Evolutionary conservation across 495 filamentous ascomycete genomes (phyloP).

Genomic region (Tirmania nivea): DNA sequence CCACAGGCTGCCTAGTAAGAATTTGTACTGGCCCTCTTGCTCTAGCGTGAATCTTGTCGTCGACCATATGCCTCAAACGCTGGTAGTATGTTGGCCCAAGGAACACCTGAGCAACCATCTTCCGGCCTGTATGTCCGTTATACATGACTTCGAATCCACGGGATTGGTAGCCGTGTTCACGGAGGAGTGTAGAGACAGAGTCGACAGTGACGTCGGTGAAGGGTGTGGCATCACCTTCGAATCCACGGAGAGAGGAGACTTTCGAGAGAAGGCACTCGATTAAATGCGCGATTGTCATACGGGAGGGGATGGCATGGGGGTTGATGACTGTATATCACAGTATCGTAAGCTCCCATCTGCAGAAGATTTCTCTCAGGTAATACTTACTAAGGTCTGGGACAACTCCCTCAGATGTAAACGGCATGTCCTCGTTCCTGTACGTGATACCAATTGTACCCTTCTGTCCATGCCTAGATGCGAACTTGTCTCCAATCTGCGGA

Average conservation of each 20-base stretch:
- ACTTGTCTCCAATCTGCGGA: constrained; percentile 97
- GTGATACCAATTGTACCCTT: constrained; percentile 99
- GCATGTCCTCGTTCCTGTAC: constrained; percentile 95
- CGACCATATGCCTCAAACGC: constrained; percentile 95
- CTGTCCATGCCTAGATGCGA: constrained; percentile 95
- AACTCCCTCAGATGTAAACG: constrained; percentile 79
- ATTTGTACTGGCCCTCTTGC: constrained; percentile 93
- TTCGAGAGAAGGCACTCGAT: constrained; percentile 97
- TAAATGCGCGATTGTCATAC: constrained; percentile 99
- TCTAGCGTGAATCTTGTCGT: constrained; percentile 98
- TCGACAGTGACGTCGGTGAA: constrained; percentile 97
- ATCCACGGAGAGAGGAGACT: constrained; percentile 69
- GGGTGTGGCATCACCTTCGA: constrained; percentile 90
- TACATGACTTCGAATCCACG: constrained; percentile 98
- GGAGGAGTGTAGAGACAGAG: constrained; percentile 72
- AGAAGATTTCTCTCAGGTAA: neutral
- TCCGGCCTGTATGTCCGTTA: constrained; percentile 87
- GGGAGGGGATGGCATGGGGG: constrained; percentile 95
- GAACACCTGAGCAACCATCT: constrained; percentile 85
- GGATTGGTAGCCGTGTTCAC: constrained; percentile 81
- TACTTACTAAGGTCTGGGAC: constrained; percentile 62
- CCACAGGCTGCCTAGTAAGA: constrained; percentile 90
- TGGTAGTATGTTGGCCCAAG: constrained; percentile 98
- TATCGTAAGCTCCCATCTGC: no score
- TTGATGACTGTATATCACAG: constrained; percentile 45